Evolutionary conservation across 352 stramenopile species (phyloP), one percentile per base, ranked within the genome.

Genomic region (Plasmopara viticola): DNA sequence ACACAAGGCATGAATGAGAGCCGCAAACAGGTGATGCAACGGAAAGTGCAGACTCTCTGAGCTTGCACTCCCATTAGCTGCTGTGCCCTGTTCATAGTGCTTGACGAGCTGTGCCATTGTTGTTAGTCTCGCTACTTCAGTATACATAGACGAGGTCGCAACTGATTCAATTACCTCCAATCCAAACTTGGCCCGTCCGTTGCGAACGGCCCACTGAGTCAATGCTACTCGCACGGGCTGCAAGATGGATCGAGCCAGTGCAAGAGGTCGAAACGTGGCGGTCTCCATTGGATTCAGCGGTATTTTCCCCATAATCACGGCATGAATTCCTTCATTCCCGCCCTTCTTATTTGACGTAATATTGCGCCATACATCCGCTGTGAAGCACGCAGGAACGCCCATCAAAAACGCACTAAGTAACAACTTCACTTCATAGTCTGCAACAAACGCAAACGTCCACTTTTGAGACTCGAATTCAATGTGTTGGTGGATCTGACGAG

Each of bases 381-480:
- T 63, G 43, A 90, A 84, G 39, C 74, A 86, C 14, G 69, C 64
- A 31, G 74, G 72, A 7, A 90, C 64, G 0, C 76, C 73, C 10
- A 68, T 70, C 10, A 87, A 55, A 51, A 90, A 87, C 15, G 79
- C 73, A 33, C 68, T 72, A 8, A 90, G 62, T 14, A 93, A 55
- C n/a, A 90, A 49, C 48, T 88, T 89, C 31, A 90, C 62, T 45
- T 93, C 83, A 38, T 93, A 90, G 51, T 89, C 79, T 35, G 86
- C 74, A 6, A 93, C 78, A 39, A 93, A 90, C 18, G 83, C 79
- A 53, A 80, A 84, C 9, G 78, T 87, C 83, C 83, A 93, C 53
- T 85, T 86, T 53, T 88, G 70, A 10, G 78, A 90, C 55, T 90
- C 83, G 50, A 82, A 93, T 55, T 93, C 83, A 51, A 93, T 79